Percentiles rank a stretch among this genome's conserved stretches.
Conservation (phyloP, 2,329 filamentous ascomycete species). For the Colletotrichum graminicola region DNA sequence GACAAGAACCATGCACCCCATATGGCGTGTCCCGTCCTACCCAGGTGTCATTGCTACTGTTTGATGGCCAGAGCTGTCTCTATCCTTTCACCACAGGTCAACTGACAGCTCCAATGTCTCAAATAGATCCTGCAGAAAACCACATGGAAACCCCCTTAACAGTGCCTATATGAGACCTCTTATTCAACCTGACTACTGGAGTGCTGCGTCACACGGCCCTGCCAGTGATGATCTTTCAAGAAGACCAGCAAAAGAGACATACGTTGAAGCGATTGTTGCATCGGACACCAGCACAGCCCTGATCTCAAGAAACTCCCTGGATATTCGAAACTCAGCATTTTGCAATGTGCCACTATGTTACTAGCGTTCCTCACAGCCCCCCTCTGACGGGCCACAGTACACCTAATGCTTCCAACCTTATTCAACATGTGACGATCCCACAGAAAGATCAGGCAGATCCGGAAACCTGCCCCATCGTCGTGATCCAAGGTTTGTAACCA, state of each 20-base stretch:
- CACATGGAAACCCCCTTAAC: not conserved
- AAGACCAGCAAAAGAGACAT: not conserved
- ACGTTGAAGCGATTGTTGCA: not conserved
- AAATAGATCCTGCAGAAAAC: constrained; percentile 35
- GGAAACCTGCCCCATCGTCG: constrained; percentile 11
- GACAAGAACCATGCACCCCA: not conserved
- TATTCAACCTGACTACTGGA: not conserved
- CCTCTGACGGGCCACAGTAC: not conserved
- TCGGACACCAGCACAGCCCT: not conserved
- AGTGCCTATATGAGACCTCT: not conserved
- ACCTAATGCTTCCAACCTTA: not conserved
- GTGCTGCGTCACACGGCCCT: constrained; percentile 3
- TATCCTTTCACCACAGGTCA: not conserved
- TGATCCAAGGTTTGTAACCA: not conserved
- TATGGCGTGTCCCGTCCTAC: not conserved
- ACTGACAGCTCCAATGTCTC: constrained; percentile 9
- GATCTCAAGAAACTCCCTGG: not conserved
- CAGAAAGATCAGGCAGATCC: not conserved
- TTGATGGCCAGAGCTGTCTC: not conserved
- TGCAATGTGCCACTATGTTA: not conserved
- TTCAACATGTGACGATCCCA: not conserved
- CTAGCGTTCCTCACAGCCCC: not conserved
- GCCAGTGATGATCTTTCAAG: not conserved
- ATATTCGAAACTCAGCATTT: not conserved
- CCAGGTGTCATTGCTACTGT: not conserved